These are phyloP conservation scores for Mycocentrospora acerina DNA, from an alignment of 2,329 filamentous ascomycete genomes.

Conservation along the genomic window DNA sequence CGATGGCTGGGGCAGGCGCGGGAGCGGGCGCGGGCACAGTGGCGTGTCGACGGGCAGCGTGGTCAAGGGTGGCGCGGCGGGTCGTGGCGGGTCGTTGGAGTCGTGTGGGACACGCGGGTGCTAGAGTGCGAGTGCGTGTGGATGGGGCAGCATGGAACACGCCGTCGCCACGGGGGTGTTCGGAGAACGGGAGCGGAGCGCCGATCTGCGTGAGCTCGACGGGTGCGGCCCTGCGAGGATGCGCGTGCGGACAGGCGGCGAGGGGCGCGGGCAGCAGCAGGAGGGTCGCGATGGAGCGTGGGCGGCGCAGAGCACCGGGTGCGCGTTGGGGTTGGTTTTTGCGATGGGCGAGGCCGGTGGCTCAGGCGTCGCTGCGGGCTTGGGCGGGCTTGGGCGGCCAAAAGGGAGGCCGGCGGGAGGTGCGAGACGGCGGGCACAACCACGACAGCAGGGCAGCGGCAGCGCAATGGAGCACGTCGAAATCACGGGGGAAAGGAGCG, in stretches of 20 bases:
- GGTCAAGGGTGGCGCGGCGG: not conserved
- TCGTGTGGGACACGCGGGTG: conserved; percentile 29
- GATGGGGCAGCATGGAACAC: conserved; percentile 32
- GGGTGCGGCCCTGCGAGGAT: not conserved
- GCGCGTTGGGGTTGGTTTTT: conserved; percentile 6
- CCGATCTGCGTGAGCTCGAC: conserved; percentile 16
- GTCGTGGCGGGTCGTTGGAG: no score
- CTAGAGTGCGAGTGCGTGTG: conserved; percentile 17
- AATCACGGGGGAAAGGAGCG: not conserved
- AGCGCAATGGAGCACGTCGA: conserved; percentile 9
- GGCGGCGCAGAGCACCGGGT: conserved; percentile 1
- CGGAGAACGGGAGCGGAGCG: conserved; percentile 16
- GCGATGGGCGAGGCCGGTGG: conserved; percentile 5
- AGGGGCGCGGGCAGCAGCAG: conserved; percentile 6
- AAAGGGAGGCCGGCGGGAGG: not conserved
- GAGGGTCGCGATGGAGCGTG: no score
- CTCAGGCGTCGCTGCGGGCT: conserved; percentile 1
- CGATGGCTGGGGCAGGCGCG: conserved; percentile 9
- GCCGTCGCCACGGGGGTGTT: conserved; percentile 27
- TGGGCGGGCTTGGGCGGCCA: conserved; percentile 2
- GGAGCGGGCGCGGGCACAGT: not conserved
- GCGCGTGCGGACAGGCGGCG: no score
- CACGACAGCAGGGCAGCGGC: conserved; percentile 10
- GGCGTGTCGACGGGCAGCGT: conserved; percentile 2
- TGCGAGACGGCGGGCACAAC: conserved; percentile 9